Conservation (phyloP, 2,329 filamentous ascomycete species). For the Cladorrhinum sp. region DNA sequence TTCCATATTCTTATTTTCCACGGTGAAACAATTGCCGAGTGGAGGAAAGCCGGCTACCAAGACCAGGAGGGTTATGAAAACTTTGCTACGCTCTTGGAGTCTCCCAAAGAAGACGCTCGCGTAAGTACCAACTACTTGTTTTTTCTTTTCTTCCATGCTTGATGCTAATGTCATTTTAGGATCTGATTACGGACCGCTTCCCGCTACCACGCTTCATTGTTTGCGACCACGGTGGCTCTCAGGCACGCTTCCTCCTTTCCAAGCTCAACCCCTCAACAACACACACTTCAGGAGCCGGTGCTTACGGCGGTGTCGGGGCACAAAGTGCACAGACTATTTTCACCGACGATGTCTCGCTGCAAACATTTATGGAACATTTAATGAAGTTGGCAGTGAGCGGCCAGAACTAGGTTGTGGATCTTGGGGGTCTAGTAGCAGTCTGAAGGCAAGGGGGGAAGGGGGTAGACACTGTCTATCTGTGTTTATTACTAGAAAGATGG, state of each 20-base stretch:
- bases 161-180: slow-evolving; percentile 48
- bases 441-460: not conserved
- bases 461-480: slow-evolving; percentile 3
- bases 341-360: slow-evolving; percentile 94
- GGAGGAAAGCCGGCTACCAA: slow-evolving; percentile 97
- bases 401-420: slow-evolving; percentile 46
- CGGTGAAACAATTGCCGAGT: slow-evolving; percentile 95
- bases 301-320: slow-evolving; percentile 80
- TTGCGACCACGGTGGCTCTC: slow-evolving; percentile 95
- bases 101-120: slow-evolving; percentile 94
- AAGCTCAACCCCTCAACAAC: slow-evolving; percentile 98
- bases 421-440: slow-evolving; percentile 1
- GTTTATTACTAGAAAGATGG: slow-evolving; percentile 19
- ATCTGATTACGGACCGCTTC: slow-evolving; percentile 95
- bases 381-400: slow-evolving; percentile 83
- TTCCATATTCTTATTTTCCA: slow-evolving; percentile 99
- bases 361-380: slow-evolving; percentile 99
- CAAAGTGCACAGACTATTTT: slow-evolving; percentile 97
- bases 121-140: slow-evolving; percentile 50
- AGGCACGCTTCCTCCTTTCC: slow-evolving; percentile 92
- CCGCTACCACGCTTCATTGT: slow-evolving; percentile 98
- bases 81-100: slow-evolving; percentile 81
- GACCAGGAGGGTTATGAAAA: slow-evolving; percentile 98
- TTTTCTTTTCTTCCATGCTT: not conserved
- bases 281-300: slow-evolving; percentile 84